Evolutionary conservation across 352 stramenopile species (phyloP), one percentile per base, ranked within the genome.

Genomic region (Phytophthora ohioensis): DNA sequence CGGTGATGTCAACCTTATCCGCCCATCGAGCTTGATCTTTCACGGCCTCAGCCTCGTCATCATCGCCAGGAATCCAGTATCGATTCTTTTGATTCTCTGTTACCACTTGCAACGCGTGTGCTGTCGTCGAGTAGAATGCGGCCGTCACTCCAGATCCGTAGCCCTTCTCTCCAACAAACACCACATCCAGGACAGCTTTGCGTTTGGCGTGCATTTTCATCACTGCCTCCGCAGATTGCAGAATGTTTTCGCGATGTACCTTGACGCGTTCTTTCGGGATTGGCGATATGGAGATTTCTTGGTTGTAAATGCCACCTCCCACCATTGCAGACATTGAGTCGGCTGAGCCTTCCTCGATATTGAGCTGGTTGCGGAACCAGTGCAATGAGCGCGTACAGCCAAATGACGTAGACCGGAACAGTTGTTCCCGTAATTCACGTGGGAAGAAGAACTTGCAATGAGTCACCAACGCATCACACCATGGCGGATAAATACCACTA

Each of bases 191-290:
- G 17, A 96, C 87, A 31, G 87, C 86, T 67, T 91, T 92, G 4
- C 87, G 86, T 69, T 94, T 95, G 4, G 74, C 84, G 34, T 96
- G 87, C 82, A 94, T 91, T 69, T 94, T 92, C 85, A 96, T 93
- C 5, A 94, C 80, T 3, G 80, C 81, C 21, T 96, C 86, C 0
- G 89, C 89, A 0, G 86, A 94, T 48, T 81, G 78, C 38, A 96
- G 57, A 45, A 96, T 88, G 42, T 92, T 92, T 15, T 77, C 76
- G 17, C 89, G 85, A 57, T 91, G 74, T 8, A 96, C 86, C 38
- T 93, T 94, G 52, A 94, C 89, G n/a, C 87, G 87, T 55, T 96
- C 87, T 68, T 95, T 96, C 9, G 88, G 88, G 42, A 96, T 88
- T 5, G 87, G 88, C 3, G 86, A 88, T 53, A 96, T 93, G 17